A percentile compares a stretch with the other conserved stretches of the same genome.
These are phyloP conservation scores for Jatropha curcas DNA, from an alignment of 345 rosid genomes.

Conservation along the genomic window DNA sequence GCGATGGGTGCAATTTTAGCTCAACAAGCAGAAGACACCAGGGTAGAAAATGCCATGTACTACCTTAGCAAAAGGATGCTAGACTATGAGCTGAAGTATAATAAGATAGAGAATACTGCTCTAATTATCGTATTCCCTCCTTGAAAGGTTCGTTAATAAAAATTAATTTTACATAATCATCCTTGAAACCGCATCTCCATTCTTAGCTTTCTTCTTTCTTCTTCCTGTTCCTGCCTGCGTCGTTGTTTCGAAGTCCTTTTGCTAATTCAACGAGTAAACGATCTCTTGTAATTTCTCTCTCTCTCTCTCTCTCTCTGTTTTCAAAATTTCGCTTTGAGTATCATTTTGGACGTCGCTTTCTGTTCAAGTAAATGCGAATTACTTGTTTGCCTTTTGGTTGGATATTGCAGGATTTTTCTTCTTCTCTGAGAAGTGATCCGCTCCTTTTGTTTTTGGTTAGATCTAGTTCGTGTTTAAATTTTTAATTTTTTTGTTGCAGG, in stretches of 20 bases:
- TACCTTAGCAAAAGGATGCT: too few relatives aligned
- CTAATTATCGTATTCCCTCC: neutral
- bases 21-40: too few relatives aligned
- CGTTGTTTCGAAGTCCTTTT: neutral
- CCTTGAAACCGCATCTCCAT: neutral
- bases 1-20: too few relatives aligned
- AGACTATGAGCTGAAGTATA: too few relatives aligned
- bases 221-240: neutral
- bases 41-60: too few relatives aligned
- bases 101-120: neutral
- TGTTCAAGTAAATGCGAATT: constrained; percentile 14
- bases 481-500: constrained; percentile 27
- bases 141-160: neutral
- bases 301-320: constrained; percentile 2
- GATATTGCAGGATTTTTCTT: too few relatives aligned
- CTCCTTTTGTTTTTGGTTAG: constrained; percentile 33
- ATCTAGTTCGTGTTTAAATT: constrained; percentile 46
- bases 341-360: constrained; percentile 6
- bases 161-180: neutral
- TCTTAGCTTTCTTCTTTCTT: neutral
- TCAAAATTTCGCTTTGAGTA: constrained; percentile 10
- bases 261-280: constrained; percentile 23
- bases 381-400: neutral
- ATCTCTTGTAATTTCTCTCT: constrained; percentile 13
- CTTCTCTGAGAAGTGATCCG: neutral